Conservation (phyloP, 345 rosid species). For the Dipteronia dyeriana region DNA sequence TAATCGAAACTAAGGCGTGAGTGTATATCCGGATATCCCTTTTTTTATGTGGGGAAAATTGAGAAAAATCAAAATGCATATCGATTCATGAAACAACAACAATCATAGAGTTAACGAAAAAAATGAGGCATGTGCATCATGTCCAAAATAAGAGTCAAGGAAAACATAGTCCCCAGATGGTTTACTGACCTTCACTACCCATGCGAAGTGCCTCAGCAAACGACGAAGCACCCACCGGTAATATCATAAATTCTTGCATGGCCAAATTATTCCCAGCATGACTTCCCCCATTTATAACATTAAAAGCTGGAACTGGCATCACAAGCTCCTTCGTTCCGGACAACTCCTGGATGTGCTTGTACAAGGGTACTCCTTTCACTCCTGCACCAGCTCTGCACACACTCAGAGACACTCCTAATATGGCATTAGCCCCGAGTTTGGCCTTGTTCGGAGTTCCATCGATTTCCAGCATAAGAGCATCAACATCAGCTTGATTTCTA, state of each 20-base stretch:
- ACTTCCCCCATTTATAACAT: constrained; percentile 96
- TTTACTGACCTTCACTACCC: constrained; percentile 92
- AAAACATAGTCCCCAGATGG: constrained; percentile 7
- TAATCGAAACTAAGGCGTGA: not conserved
- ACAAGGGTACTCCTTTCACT: constrained; percentile 85
- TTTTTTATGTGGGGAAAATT: not conserved
- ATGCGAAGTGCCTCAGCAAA: constrained; percentile 86
- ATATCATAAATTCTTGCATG: constrained; percentile 97
- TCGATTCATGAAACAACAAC: not conserved
- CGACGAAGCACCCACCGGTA: constrained; percentile 88
- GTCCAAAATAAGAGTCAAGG: not conserved
- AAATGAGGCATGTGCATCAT: not conserved
- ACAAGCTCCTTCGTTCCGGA: constrained; percentile 93
- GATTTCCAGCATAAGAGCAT: constrained; percentile 81
- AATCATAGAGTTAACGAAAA: not conserved
- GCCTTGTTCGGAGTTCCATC: constrained; percentile 95
- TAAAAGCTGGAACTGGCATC: constrained; percentile 96
- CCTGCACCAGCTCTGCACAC: constrained; percentile 97
- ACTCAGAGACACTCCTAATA: constrained; percentile 91
- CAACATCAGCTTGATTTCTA: constrained; percentile 91
- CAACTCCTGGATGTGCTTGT: constrained; percentile 89
- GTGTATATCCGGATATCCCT: not conserved
- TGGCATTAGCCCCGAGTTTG: constrained; percentile 87
- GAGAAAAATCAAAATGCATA: constrained; percentile 5
- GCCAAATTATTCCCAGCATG: constrained; percentile 98